Evolutionary conservation across 257 asterid genomes (phyloP).

Genomic region (Solanum peruvianum): DNA sequence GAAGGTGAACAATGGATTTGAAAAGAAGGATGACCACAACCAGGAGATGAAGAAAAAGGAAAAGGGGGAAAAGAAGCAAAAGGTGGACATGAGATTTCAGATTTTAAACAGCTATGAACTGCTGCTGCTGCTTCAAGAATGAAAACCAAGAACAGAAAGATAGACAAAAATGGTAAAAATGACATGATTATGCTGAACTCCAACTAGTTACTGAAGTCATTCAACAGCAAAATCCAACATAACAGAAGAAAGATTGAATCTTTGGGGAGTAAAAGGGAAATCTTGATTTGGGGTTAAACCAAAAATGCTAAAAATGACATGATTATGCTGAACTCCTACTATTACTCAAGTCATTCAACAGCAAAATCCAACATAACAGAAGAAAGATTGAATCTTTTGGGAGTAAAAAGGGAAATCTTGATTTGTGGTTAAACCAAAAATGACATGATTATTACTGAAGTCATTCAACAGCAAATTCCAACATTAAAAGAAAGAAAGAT

Average conservation of each 20-base stretch:
- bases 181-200: slow-evolving; percentile 3
- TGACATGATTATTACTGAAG: not conserved
- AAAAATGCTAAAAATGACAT: slow-evolving; percentile 7
- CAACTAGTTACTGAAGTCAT: not conserved
- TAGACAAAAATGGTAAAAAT: not conserved
- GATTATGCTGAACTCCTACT: not conserved
- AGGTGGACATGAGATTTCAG: slow-evolving; percentile 45
- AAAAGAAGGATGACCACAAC: slow-evolving; percentile 94
- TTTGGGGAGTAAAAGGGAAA: not conserved
- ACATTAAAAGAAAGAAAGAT: not conserved
- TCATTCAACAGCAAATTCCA: slow-evolving; percentile 4
- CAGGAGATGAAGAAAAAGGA: slow-evolving; percentile 73
- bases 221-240: not conserved
- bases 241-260: not conserved
- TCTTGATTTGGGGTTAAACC: not conserved
- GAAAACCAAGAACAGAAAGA: slow-evolving; percentile 5
- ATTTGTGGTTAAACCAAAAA: not conserved
- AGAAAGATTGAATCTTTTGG: not conserved
- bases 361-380: not conserved
- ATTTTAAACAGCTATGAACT: slow-evolving; percentile 24
- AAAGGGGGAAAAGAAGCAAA: slow-evolving; percentile 50
- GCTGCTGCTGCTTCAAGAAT: not conserved
- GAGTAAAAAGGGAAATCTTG: not conserved
- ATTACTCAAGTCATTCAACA: not conserved
- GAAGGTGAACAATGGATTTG: slow-evolving; percentile 49